Base-by-base conservation (phyloP, 2,329 filamentous ascomycete species). In the Ilyonectria robusta region DNA sequence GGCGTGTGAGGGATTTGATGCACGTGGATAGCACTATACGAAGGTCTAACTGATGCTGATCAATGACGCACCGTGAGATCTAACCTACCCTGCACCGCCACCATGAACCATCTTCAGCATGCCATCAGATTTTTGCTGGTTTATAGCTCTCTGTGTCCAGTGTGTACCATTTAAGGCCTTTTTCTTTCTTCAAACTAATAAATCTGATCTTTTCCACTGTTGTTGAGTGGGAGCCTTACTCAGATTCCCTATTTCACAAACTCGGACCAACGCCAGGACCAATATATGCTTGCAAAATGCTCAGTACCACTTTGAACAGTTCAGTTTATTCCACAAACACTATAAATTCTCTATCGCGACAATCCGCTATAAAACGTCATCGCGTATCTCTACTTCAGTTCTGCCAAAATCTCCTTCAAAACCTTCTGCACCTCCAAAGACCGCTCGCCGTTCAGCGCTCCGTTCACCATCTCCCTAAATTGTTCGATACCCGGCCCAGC, bases 371-470 rank as follows among this genome's bases (percentile, higher is more conserved):
- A 21, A 35, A 15, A 2, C 21, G 17, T 50, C 2, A n/a, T 26
- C 7, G 17, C 19, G 40, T 50, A 21, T 17, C 11, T 66, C 58
- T 66, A 67, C 47, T 74, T 62, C 57, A 83, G 50, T 59, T 81
- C 76, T 13, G 76, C 72, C 26, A 79, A 60, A n/a, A 81, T 78
- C 48, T 78, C 76, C 64, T 78, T 82, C 70, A 85, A 78, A 5
- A 81, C 76, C 70, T 79, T 83, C 72, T 84, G 83, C 17, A 87
- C 82, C 56, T 85, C 84, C 31, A 82, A 66, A 1, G 83, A 83
- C 55, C 85, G 79, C 71, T 87, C 85, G 8, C 74, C 78, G 6
- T 71, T 74, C 13, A 80, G 61, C n/a, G 84, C 81, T 23, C 70
- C 74, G 37, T 72, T 71, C 4, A 84, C 70, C 67, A 77, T 79